Percentiles rank a stretch among this genome's conserved stretches.
Evolutionary conservation across 441 rosid species (phyloP).

Genomic region (Kokia cookei): DNA sequence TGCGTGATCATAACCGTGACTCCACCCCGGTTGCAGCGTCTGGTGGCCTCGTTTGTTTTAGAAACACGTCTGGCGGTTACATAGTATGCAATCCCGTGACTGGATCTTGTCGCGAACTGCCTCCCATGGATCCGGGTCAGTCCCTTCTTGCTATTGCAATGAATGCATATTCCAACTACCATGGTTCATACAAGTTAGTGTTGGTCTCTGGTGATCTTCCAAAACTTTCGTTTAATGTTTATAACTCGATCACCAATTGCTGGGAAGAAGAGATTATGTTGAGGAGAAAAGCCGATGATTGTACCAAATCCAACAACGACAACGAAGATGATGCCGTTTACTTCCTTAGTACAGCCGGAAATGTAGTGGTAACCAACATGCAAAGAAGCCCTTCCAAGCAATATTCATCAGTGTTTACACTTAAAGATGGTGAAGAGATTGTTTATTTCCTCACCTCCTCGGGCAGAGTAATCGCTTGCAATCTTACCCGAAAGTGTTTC

Average conservation of each 20-base stretch:
- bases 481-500: constrained; percentile 44
- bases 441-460: constrained; percentile 73
- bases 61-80: constrained; percentile 36
- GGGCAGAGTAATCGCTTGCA: constrained; percentile 63
- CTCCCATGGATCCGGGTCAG: constrained; percentile 21
- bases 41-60: constrained; percentile 75
- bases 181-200: constrained; percentile 46
- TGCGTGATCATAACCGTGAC: constrained; percentile 6
- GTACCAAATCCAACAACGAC: constrained; percentile 20
- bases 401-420: constrained; percentile 61
- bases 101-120: constrained; percentile 49
- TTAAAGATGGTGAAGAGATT: constrained; percentile 40
- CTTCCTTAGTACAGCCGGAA: constrained; percentile 79
- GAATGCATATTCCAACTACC: constrained; percentile 21
- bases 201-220: constrained; percentile 61
- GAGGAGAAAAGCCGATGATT: constrained; percentile 29
- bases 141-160: constrained; percentile 72
- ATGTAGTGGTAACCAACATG: constrained; percentile 60
- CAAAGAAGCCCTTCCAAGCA: constrained; percentile 88
- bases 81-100: constrained; percentile 60
- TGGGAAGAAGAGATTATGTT: constrained; percentile 53
- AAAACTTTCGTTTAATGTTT: constrained; percentile 43
- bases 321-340: constrained; percentile 48
- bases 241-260: constrained; percentile 33
- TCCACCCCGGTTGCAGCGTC: constrained; percentile 73